phyloP scores from a whole-genome alignment of 2,329 filamentous ascomycete genomes.

The Penicillium palitans region DNA sequence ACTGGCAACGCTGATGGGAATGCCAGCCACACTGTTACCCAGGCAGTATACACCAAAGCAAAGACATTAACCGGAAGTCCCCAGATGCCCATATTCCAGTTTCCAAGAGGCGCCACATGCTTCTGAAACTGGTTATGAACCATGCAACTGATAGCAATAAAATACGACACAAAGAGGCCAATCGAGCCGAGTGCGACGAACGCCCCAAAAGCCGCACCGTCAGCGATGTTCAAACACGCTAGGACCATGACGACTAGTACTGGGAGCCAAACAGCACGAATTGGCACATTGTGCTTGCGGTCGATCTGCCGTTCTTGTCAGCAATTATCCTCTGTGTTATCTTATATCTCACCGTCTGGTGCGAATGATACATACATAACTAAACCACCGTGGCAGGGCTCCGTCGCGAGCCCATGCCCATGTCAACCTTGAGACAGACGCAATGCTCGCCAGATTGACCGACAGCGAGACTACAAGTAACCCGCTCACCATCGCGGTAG shows the following conservation, averaged over 20 bases:
- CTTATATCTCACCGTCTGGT: background rate
- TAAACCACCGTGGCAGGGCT: slow-evolving; percentile 41
- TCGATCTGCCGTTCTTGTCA: slow-evolving; percentile 30
- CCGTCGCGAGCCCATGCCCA: slow-evolving; percentile 54
- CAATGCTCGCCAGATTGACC: slow-evolving; percentile 44
- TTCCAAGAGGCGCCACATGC: slow-evolving; percentile 24
- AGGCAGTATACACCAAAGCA: slow-evolving; percentile 37
- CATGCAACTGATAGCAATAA: slow-evolving; percentile 42
- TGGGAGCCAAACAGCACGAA: slow-evolving; percentile 40
- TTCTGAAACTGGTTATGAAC: slow-evolving; percentile 34
- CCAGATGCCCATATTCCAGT: slow-evolving; percentile 34
- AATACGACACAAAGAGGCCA: slow-evolving; percentile 43
- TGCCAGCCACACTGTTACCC: slow-evolving; percentile 34
- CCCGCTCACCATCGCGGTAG: slow-evolving; percentile 39
- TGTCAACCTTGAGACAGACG: slow-evolving; percentile 50
- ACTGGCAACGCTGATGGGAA: slow-evolving; percentile 40
- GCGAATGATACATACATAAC: slow-evolving; percentile 12
- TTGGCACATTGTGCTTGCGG: slow-evolving; percentile 33
- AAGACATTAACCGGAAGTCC: slow-evolving; percentile 36
- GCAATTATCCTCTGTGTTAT: background rate
- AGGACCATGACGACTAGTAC: slow-evolving; percentile 36
- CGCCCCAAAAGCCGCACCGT: slow-evolving; percentile 40
- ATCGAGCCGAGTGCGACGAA: slow-evolving; percentile 35
- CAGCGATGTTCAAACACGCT: slow-evolving; percentile 43
- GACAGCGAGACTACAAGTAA: slow-evolving; percentile 41